phyloP scores from a whole-genome alignment of 1,284 basidiomycete species.

The Ceratobasidium sp. region DNA sequence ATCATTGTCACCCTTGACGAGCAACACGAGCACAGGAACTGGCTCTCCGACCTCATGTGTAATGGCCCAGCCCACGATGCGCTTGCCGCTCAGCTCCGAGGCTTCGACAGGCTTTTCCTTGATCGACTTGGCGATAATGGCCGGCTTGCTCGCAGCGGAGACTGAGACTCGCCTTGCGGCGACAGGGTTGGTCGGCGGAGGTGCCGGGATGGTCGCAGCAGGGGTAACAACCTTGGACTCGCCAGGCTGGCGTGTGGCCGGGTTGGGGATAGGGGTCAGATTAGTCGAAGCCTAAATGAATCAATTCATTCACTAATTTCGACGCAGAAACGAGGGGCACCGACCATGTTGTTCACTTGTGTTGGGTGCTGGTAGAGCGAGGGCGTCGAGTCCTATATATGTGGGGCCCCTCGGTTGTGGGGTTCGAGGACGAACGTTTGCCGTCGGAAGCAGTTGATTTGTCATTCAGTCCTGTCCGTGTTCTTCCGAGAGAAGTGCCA shows the following conservation, averaged over 20 bases:
- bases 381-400: conserved; percentile 16
- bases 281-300: conserved; percentile 24
- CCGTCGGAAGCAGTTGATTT: conserved; percentile 11
- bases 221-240: conserved; percentile 34
- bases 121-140: conserved; percentile 1
- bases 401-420: conserved; percentile 26
- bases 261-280: conserved; percentile 33
- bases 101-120: conserved; percentile 18
- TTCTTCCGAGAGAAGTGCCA: not conserved
- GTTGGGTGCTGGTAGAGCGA: not conserved
- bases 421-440: conserved; percentile 23
- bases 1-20: conserved; percentile 34
- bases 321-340: not conserved
- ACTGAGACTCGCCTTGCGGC: conserved; percentile 36
- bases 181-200: conserved; percentile 35
- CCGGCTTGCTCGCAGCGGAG: conserved; percentile 28
- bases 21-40: conserved; percentile 20
- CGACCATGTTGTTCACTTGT: not conserved
- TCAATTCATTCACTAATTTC: not conserved
- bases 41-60: conserved; percentile 11
- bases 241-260: conserved; percentile 21
- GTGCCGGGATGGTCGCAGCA: conserved; percentile 27
- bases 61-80: conserved; percentile 36
- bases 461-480: not conserved
- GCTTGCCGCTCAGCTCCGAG: conserved; percentile 34